Percentiles rank a stretch among this genome's conserved stretches.
Conservation (phyloP, 2,329 filamentous ascomycete genomes). For the Penicillium sp. region DNA sequence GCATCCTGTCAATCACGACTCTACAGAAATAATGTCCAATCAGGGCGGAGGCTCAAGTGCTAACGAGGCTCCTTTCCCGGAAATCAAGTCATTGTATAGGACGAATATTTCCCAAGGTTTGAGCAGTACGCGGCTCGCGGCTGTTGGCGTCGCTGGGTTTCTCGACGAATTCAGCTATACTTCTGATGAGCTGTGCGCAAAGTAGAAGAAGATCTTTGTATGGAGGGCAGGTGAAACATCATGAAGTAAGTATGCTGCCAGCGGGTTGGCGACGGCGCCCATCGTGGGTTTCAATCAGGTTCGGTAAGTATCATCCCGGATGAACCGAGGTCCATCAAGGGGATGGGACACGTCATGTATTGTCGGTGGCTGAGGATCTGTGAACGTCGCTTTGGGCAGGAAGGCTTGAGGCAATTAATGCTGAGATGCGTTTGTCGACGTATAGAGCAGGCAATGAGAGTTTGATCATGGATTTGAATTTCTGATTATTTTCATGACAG, state of each 20-base stretch:
- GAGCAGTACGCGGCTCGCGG: background rate
- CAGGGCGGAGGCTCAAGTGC: background rate
- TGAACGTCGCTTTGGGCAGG: background rate
- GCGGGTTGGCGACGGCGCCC: background rate
- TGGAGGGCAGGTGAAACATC: constrained; percentile 3
- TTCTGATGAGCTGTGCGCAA: background rate
- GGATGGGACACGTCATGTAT: background rate
- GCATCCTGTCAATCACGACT: background rate
- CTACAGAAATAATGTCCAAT: background rate
- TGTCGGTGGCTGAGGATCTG: background rate
- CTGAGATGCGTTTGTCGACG: background rate
- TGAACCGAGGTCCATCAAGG: background rate
- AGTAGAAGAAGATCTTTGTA: background rate
- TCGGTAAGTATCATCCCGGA: background rate
- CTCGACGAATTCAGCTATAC: background rate
- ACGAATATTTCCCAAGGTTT: background rate
- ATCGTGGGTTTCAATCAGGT: background rate
- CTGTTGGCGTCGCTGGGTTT: background rate
- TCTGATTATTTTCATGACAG: background rate
- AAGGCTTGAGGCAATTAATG: background rate
- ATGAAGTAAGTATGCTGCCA: constrained; percentile 14
- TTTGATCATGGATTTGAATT: constrained; percentile 6
- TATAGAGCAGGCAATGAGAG: background rate
- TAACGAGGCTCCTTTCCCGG: background rate
- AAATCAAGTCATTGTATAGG: background rate